phyloP scores from a whole-genome alignment of 2,329 filamentous ascomycete genomes.

The Fusarium virguliforme region DNA sequence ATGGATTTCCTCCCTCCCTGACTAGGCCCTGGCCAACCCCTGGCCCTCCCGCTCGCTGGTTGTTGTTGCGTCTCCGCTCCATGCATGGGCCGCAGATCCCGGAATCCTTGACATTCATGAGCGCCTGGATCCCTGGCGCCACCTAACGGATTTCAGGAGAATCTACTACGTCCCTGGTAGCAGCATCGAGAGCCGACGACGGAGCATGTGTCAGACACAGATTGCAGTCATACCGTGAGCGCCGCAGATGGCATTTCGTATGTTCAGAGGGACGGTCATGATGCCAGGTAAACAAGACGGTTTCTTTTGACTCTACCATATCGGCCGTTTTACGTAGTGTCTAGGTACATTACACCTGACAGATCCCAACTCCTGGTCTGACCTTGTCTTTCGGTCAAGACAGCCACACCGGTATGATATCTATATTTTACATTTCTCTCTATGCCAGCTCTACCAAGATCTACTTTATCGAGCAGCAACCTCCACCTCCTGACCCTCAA shows the following conservation, averaged over 20 bases:
- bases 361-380: slow-evolving; percentile 32
- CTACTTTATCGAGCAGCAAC: slow-evolving; percentile 55
- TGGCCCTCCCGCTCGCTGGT: slow-evolving; percentile 12
- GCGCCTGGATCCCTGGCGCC: slow-evolving; percentile 30
- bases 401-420: slow-evolving; percentile 26
- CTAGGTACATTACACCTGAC: slow-evolving; percentile 30
- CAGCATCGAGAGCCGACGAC: background rate
- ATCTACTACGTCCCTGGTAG: slow-evolving; percentile 3
- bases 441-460: slow-evolving; percentile 18
- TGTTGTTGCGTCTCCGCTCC: slow-evolving; percentile 11
- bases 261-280: background rate
- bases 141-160: slow-evolving; percentile 31
- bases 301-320: slow-evolving; percentile 21
- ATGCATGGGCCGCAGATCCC: slow-evolving; percentile 34
- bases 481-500: slow-evolving; percentile 81
- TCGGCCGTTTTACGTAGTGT: slow-evolving; percentile 29
- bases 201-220: slow-evolving; percentile 15
- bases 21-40: background rate
- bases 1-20: slow-evolving; percentile 14
- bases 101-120: slow-evolving; percentile 25
- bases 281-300: slow-evolving; percentile 8
- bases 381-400: slow-evolving; percentile 11
- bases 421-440: slow-evolving; percentile 46
- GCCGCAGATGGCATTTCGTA: background rate
- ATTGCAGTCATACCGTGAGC: background rate